Evolutionary conservation across 1,284 basidiomycete species (phyloP).

Genomic region (Cystobasidium sp.): DNA sequence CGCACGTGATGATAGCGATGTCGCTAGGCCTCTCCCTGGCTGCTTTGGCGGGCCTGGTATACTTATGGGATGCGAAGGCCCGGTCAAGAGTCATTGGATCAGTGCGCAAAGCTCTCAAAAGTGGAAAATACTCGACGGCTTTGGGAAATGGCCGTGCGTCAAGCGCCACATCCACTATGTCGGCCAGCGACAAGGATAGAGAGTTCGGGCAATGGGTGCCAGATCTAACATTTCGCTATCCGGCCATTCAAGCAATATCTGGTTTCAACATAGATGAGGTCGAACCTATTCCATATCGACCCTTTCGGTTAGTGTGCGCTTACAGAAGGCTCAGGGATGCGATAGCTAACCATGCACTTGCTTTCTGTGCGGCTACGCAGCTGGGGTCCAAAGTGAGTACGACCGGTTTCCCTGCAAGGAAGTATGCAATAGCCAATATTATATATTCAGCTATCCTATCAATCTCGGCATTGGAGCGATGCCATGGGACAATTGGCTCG

Average conservation of each 20-base stretch:
- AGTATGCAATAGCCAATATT: no score
- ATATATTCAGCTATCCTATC: conserved; percentile 19
- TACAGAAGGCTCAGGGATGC: not conserved
- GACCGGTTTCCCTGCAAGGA: not conserved
- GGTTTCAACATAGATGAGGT: conserved; percentile 29
- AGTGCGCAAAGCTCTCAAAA: no score
- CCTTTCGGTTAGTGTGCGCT: conserved; percentile 24
- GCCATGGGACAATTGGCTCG: conserved; percentile 41
- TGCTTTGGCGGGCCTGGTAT: no score
- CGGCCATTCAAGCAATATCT: not conserved
- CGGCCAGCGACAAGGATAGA: not conserved
- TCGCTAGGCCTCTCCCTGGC: no score
- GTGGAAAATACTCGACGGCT: no score
- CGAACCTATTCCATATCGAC: conserved; percentile 43
- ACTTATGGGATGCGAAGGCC: no score
- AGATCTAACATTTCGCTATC: conserved; percentile 14
- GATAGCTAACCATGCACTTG: not conserved
- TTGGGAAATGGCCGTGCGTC: not conserved
- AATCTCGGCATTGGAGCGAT: conserved; percentile 43
- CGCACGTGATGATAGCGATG: no score
- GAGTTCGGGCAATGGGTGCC: conserved; percentile 8
- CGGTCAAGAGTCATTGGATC: no score
- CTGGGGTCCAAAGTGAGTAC: conserved; percentile 39
- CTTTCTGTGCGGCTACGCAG: not conserved
- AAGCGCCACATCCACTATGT: not conserved